A percentile compares a stretch with the other conserved stretches of the same genome.
These are phyloP conservation scores for Ogataea trehaloabstinens DNA, from an alignment of 805 yeast species.

Conservation along the genomic window DNA sequence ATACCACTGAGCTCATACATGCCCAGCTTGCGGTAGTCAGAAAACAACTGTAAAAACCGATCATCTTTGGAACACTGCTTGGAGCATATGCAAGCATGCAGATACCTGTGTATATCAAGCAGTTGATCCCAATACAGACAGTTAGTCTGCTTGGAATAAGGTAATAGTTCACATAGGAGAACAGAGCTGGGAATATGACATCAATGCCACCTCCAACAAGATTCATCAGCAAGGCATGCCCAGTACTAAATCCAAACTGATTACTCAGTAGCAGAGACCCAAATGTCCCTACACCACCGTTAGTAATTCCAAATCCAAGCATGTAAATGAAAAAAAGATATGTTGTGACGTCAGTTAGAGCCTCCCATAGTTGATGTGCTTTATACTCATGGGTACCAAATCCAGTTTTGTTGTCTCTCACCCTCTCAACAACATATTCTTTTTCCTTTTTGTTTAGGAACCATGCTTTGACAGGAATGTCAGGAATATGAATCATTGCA, in stretches of 20 bases:
- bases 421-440: slow-evolving; percentile 31
- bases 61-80: no score
- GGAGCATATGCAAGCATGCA: no score
- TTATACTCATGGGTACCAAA: slow-evolving; percentile 28
- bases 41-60: no score
- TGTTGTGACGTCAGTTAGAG: slow-evolving; percentile 34
- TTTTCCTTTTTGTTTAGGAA: slow-evolving; percentile 37
- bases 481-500: slow-evolving; percentile 52
- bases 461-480: slow-evolving; percentile 46
- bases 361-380: slow-evolving; percentile 25
- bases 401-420: slow-evolving; percentile 19
- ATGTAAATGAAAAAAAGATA: slow-evolving; percentile 39
- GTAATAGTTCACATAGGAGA: neutral
- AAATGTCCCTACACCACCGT: slow-evolving; percentile 44
- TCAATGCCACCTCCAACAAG: no score
- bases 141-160: neutral
- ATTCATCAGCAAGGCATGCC: no score
- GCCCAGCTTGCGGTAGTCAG: no score
- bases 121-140: neutral
- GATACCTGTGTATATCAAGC: slow-evolving; percentile 33
- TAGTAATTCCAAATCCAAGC: slow-evolving; percentile 37
- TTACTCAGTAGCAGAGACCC: slow-evolving; percentile 23
- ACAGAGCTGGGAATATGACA: neutral
- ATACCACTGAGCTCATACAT: no score
- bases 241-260: no score